Percentiles rank a stretch among this genome's conserved stretches.
Conservation (phyloP, 495 filamentous ascomycete genomes). For the Talaromyces wortmannii region DNA sequence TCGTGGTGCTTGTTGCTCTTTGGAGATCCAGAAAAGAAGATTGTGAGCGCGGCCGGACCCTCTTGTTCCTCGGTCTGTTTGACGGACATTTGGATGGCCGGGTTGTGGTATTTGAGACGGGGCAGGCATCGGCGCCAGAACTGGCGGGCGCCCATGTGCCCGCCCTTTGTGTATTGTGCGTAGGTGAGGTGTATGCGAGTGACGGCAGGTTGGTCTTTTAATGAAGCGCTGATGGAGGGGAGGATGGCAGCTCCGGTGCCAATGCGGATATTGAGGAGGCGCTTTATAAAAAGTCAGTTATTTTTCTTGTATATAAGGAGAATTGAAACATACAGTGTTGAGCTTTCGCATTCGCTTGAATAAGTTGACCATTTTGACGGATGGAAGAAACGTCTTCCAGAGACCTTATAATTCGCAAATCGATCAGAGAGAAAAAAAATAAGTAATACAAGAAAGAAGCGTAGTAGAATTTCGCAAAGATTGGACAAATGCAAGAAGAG, state of each 20-base stretch:
- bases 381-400: neutral
- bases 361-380: conserved; percentile 64
- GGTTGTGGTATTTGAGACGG: conserved; percentile 91
- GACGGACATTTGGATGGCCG: conserved; percentile 73
- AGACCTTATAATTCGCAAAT: neutral
- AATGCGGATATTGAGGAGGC: conserved; percentile 56
- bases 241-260: conserved; percentile 80
- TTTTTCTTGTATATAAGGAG: conserved; percentile 3
- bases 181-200: conserved; percentile 82
- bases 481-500: no score
- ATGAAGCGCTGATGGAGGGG: conserved; percentile 40
- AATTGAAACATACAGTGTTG: conserved; percentile 58
- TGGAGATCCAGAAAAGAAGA: conserved; percentile 58
- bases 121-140: conserved; percentile 84
- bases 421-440: neutral
- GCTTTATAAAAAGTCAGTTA: conserved; percentile 33
- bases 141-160: conserved; percentile 76
- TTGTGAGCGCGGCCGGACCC: conserved; percentile 58
- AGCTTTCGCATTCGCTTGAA: conserved; percentile 73
- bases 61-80: conserved; percentile 51
- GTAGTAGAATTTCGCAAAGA: no score
- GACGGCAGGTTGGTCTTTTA: conserved; percentile 51
- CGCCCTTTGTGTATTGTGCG: conserved; percentile 46
- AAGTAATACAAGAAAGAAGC: no score
- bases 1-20: conserved; percentile 17